Conservation (phyloP, 2,329 filamentous ascomycete species). For the Penicillium brevicompactum region DNA sequence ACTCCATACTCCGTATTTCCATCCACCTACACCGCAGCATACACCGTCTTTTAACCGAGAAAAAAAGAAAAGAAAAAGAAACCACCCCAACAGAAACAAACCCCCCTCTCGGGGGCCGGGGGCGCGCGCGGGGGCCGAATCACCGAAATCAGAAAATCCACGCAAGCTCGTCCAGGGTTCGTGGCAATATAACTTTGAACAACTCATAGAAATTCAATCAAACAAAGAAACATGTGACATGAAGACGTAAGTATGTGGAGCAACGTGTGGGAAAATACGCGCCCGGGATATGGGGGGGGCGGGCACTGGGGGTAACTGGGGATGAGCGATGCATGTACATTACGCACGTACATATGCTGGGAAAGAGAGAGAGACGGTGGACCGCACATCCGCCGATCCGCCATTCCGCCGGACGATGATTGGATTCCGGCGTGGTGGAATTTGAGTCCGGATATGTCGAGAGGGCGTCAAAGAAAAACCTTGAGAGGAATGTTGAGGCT, state of each 20-base stretch:
- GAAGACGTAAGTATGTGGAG: not conserved
- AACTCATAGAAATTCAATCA: not conserved
- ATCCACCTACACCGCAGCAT: no score
- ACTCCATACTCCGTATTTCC: no score
- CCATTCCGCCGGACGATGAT: not conserved
- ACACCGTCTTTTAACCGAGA: not conserved
- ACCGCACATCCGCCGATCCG: constrained; percentile 5
- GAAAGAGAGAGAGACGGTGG: not conserved
- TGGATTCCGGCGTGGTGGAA: not conserved
- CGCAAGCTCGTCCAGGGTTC: not conserved
- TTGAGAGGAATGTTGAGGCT: not conserved
- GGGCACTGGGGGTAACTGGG: not conserved
- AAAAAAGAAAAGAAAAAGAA: not conserved
- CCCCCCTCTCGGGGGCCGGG: no score
- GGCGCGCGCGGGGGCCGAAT: no score
- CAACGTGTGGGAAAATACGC: not conserved
- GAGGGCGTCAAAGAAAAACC: not conserved
- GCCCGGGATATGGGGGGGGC: no score
- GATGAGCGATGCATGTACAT: not conserved
- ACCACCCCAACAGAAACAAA: no score
- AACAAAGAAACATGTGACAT: constrained; percentile 3
- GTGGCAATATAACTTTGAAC: constrained; percentile 1
- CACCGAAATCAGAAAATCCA: no score
- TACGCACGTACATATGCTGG: not conserved
- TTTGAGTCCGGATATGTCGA: no score